A percentile compares a stretch with the other conserved stretches of the same genome.
These are phyloP conservation scores for Xylariaceae sp. DNA, from an alignment of 2,329 filamentous ascomycete species.

Conservation along the genomic window DNA sequence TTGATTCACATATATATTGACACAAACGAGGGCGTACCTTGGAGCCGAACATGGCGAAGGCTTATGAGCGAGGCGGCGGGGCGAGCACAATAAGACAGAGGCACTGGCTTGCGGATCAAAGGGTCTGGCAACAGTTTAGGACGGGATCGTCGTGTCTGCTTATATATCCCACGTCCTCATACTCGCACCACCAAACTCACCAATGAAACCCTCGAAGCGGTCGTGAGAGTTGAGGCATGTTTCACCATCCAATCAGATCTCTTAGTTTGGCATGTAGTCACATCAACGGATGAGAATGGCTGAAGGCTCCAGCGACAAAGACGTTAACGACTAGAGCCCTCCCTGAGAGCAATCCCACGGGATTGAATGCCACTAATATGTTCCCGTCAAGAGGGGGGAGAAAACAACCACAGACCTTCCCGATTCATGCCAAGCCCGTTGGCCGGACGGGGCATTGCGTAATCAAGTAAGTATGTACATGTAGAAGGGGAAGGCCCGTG, in stretches of 20 bases:
- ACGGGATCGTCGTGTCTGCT: background rate
- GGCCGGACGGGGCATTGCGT: conserved; percentile 7
- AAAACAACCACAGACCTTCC: conserved; percentile 22
- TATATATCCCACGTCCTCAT: conserved; percentile 4
- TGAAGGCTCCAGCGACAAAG: conserved; percentile 10
- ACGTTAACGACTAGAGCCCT: background rate
- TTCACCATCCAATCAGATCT: conserved; percentile 16
- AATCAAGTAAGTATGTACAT: too few species aligned
- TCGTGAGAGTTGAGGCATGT: background rate
- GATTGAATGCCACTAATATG: conserved; percentile 11
- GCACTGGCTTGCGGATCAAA: background rate
- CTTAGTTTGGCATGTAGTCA: conserved; percentile 4
- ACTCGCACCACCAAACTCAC: background rate
- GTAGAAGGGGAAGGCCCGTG: background rate
- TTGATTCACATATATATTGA: background rate
- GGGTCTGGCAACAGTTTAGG: background rate
- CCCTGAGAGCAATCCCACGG: conserved; percentile 2
- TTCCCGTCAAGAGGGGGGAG: too few species aligned
- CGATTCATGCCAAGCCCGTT: conserved; percentile 14
- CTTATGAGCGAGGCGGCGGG: background rate
- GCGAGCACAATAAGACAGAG: background rate
- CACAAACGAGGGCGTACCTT: conserved; percentile 18
- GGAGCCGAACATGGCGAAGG: conserved; percentile 22
- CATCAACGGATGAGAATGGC: conserved; percentile 3
- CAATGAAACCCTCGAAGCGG: background rate